Conservation (phyloP, 2,329 filamentous ascomycete species). For the Penicillium brevicompactum region DNA sequence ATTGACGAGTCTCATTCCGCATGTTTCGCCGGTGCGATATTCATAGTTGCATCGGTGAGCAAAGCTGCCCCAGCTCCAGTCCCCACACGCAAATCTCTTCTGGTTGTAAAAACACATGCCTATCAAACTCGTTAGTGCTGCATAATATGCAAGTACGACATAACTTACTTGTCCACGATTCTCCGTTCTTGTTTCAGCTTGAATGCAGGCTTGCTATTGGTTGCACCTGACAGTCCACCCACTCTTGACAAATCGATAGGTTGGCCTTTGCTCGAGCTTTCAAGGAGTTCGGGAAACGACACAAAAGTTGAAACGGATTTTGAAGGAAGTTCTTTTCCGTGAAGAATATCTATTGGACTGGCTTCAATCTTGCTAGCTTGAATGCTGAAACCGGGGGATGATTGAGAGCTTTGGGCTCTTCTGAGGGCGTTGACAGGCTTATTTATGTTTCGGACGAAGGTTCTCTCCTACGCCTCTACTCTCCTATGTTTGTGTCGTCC, state of each 20-base stretch:
- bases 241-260: conserved; percentile 37
- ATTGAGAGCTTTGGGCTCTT: conserved; percentile 27
- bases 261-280: conserved; percentile 27
- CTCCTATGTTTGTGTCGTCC: conserved; percentile 26
- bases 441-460: conserved; percentile 44
- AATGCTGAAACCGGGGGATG: conserved; percentile 34
- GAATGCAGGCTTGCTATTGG: conserved; percentile 34
- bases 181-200: conserved; percentile 38
- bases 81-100: conserved; percentile 80
- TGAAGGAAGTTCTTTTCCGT: conserved; percentile 19
- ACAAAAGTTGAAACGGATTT: conserved; percentile 26
- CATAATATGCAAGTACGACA: conserved; percentile 21
- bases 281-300: conserved; percentile 15
- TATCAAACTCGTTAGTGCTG: conserved; percentile 37
- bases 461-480: conserved; percentile 27
- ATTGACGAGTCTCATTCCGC: conserved; percentile 88
- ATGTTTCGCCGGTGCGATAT: conserved; percentile 94
- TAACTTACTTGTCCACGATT: conserved; percentile 37
- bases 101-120: conserved; percentile 97
- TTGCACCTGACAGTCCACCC: conserved; percentile 25
- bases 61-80: conserved; percentile 95
- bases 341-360: conserved; percentile 25
- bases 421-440: conserved; percentile 33
- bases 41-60: conserved; percentile 91
- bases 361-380: conserved; percentile 15